Evolutionary conservation across 2,329 filamentous ascomycete genomes (phyloP).

Genomic region (Teratosphaeria epicoccoides): DNA sequence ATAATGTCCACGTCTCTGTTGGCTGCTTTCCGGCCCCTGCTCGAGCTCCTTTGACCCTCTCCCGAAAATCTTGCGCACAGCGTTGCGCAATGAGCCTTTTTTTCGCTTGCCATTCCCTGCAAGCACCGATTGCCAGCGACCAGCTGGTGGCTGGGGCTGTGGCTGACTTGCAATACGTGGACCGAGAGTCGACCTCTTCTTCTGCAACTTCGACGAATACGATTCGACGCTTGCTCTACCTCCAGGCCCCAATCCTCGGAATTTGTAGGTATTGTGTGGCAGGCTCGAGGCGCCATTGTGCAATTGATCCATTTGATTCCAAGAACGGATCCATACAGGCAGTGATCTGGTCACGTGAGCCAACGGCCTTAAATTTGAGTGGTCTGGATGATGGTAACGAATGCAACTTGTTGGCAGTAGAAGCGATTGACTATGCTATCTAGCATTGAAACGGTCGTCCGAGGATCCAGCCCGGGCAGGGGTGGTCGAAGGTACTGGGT

Average conservation of each 20-base stretch:
- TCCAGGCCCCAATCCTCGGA: conserved; percentile 3
- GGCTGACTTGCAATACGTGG: conserved; percentile 13
- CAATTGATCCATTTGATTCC: conserved; percentile 16
- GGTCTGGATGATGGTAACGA: not conserved
- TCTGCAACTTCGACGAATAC: conserved; percentile 11
- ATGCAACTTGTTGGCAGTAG: not conserved
- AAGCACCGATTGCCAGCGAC: not conserved
- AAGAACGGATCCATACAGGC: conserved; percentile 18
- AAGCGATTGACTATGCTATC: conserved; percentile 1
- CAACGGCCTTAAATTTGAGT: not conserved
- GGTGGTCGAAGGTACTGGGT: not conserved
- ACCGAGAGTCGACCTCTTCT: conserved; percentile 14
- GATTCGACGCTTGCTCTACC: conserved; percentile 12
- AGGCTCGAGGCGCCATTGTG: conserved; percentile 11
- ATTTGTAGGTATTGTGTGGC: conserved; percentile 6
- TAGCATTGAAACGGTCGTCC: not conserved
- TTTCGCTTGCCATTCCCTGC: conserved; percentile 1
- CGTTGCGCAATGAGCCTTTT: conserved; percentile 27
- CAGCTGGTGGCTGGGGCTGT: conserved; percentile 1
- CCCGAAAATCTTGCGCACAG: conserved; percentile 28
- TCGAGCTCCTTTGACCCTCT: conserved; percentile 19
- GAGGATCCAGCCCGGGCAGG: not conserved
- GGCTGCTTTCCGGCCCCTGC: conserved; percentile 1
- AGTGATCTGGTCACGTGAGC: not conserved
- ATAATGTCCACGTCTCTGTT: conserved; percentile 23